Percentiles rank a stretch among this genome's conserved stretches.
These are phyloP conservation scores for Alternaria panax DNA, from an alignment of 2,329 filamentous ascomycete genomes.

Conservation along the genomic window DNA sequence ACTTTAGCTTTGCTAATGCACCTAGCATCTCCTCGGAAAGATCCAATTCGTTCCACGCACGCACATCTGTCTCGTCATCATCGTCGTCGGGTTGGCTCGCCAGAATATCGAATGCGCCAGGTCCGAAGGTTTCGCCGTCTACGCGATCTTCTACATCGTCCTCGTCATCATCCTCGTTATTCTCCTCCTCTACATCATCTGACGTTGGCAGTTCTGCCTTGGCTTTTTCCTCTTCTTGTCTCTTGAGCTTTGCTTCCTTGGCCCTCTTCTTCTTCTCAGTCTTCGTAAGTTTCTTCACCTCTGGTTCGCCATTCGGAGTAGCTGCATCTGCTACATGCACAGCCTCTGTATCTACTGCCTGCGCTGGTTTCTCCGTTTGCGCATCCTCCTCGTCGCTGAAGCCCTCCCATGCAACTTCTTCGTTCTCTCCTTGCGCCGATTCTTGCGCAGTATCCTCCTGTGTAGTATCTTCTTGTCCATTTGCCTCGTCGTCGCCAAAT, in stretches of 20 bases:
- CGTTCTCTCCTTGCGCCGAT: conserved; percentile 6
- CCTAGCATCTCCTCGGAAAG: conserved; percentile 76
- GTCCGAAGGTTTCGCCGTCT: conserved; percentile 38
- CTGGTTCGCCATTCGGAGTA: conserved; percentile 46
- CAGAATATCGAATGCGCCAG: conserved; percentile 63
- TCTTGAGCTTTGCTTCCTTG: conserved; percentile 28
- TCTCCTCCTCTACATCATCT: conserved; percentile 8
- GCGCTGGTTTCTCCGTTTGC: neutral
- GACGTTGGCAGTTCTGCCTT: conserved; percentile 13
- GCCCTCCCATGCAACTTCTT: conserved; percentile 36
- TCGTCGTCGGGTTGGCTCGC: conserved; percentile 59
- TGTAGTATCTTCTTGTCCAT: neutral
- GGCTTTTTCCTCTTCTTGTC: conserved; percentile 39
- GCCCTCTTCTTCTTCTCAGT: conserved; percentile 22
- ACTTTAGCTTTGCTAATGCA: conserved; percentile 79
- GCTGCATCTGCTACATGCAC: neutral
- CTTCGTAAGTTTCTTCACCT: conserved; percentile 20
- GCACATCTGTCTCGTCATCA: conserved; percentile 72
- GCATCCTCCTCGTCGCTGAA: conserved; percentile 34
- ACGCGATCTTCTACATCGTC: conserved; percentile 27
- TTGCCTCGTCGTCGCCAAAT: conserved; percentile 17
- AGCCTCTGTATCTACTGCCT: neutral
- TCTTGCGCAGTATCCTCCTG: neutral
- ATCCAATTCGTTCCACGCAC: conserved; percentile 77
- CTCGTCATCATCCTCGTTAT: conserved; percentile 28